phyloP scores from a whole-genome alignment of 2,329 filamentous ascomycete species.

The Penicillium sp. region DNA sequence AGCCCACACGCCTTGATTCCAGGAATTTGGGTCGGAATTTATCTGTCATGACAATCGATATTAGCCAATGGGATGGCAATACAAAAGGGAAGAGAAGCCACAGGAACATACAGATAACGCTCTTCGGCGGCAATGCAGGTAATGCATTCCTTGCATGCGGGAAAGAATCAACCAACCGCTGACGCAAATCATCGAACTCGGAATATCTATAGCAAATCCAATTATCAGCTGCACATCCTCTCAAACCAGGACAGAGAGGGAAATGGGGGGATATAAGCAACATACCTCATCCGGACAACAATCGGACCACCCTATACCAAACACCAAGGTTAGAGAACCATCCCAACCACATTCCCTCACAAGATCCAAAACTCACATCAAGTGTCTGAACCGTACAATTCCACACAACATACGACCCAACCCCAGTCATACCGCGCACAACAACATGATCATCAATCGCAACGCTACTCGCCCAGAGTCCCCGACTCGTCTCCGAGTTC shows the following conservation, averaged over 20 bases:
- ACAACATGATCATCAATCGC: constrained; percentile 63
- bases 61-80: constrained; percentile 7
- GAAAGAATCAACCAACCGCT: constrained; percentile 73
- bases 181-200: constrained; percentile 82
- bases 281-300: constrained; percentile 59
- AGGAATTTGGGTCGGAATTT: constrained; percentile 80
- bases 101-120: constrained; percentile 68
- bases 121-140: constrained; percentile 88
- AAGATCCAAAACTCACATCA: constrained; percentile 57
- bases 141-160: constrained; percentile 82
- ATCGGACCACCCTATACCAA: constrained; percentile 54
- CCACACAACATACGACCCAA: constrained; percentile 95
- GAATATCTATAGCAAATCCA: constrained; percentile 64
- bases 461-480: constrained; percentile 63
- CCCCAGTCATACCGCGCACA: constrained; percentile 57
- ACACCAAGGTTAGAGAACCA: constrained; percentile 2
- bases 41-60: constrained; percentile 37
- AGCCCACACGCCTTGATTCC: constrained; percentile 74
- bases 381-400: constrained; percentile 85
- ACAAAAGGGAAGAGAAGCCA: background rate
- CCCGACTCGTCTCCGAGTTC: constrained; percentile 55
- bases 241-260: background rate
- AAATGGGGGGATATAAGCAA: background rate
- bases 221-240: constrained; percentile 4
- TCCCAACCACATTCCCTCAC: background rate